Evolutionary conservation across 768 basidiomycete species (phyloP).

Genomic region (Tricholoma terreum): DNA sequence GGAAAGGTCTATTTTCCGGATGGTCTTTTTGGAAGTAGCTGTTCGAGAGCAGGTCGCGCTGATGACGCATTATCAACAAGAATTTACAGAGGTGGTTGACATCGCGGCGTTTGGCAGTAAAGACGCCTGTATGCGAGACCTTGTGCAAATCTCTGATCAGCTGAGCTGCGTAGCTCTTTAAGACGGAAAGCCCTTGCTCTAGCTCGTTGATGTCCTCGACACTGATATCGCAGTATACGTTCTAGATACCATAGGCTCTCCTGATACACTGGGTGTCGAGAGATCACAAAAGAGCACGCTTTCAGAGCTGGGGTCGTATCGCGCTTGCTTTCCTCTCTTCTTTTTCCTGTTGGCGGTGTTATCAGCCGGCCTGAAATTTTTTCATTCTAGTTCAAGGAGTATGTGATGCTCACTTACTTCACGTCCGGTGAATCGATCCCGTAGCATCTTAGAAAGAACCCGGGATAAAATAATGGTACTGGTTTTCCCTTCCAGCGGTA

Average conservation of each 20-base stretch:
- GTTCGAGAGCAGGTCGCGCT: conserved; percentile 7
- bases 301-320: conserved; percentile 12
- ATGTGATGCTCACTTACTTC: too few relatives aligned
- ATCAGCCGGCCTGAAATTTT: background rate
- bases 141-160: conserved; percentile 12
- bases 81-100: conserved; percentile 27
- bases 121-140: background rate
- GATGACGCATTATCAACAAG: conserved; percentile 29
- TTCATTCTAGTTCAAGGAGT: too few relatives aligned
- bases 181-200: conserved; percentile 21
- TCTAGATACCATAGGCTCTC: conserved; percentile 15
- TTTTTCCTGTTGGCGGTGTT: background rate
- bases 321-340: background rate
- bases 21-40: conserved; percentile 21
- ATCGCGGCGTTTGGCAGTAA: conserved; percentile 14
- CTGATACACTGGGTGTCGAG: conserved; percentile 6
- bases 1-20: conserved; percentile 9
- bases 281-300: conserved; percentile 16
- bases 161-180: conserved; percentile 22
- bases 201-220: conserved; percentile 21
- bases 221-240: conserved; percentile 13
- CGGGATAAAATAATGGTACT: too few relatives aligned
- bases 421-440: too few relatives aligned
- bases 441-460: background rate
- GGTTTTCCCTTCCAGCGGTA: too few relatives aligned